phyloP scores from a whole-genome alignment of 2,329 filamentous ascomycete genomes.

The Colletotrichum gloeosporioides region DNA sequence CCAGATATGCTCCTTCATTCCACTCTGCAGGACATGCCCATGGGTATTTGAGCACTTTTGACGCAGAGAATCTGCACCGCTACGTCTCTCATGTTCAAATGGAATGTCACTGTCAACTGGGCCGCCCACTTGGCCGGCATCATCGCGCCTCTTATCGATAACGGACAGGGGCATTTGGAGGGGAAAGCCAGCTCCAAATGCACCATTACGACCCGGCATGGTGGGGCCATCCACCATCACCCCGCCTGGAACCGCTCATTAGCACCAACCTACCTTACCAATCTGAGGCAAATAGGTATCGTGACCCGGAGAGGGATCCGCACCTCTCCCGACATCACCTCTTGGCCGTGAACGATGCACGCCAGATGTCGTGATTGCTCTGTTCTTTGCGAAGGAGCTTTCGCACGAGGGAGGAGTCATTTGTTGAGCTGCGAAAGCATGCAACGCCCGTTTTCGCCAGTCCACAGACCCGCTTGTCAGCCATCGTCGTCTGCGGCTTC shows the following conservation, averaged over 20 bases:
- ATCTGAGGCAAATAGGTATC: neutral
- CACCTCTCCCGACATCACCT: constrained; percentile 14
- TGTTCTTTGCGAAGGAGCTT: neutral
- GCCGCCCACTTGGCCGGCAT: constrained; percentile 8
- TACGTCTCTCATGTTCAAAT: neutral
- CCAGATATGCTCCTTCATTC: neutral
- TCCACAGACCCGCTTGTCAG: neutral
- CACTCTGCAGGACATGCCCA: neutral
- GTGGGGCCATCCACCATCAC: constrained; percentile 8
- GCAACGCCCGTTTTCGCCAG: neutral
- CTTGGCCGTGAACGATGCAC: neutral
- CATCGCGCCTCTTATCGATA: constrained; percentile 20
- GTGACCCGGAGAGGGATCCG: constrained; percentile 7
- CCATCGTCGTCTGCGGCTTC: neutral
- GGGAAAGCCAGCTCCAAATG: constrained; percentile 8
- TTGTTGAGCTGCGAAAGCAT: neutral
- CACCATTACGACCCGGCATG: neutral
- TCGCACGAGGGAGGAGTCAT: neutral
- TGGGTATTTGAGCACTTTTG: neutral
- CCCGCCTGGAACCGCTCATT: neutral
- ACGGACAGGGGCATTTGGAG: neutral
- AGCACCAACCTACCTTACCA: neutral
- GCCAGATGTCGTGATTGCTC: neutral
- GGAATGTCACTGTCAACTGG: constrained; percentile 18
- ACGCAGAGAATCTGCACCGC: neutral